phyloP scores from a whole-genome alignment of 1,139 yeast genomes.

The Candida neerlandica region DNA sequence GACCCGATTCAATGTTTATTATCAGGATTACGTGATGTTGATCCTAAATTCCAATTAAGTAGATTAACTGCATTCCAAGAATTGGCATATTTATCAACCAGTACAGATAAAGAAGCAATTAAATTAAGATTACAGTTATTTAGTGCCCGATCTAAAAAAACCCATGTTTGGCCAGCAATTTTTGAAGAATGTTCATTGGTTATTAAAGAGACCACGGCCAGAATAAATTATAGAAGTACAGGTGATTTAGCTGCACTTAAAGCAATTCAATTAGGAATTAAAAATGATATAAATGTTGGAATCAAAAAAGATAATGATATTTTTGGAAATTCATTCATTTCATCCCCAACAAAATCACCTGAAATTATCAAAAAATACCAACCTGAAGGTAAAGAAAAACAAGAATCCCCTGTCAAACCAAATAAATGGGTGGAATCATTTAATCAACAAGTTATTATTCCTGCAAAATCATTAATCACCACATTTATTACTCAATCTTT shows the following conservation, averaged over 20 bases:
- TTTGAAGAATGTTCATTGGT: slow-evolving; percentile 61
- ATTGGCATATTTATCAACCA: slow-evolving; percentile 60
- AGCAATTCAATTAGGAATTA: slow-evolving; percentile 19
- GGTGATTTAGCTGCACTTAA: slow-evolving; percentile 36
- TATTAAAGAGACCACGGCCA: slow-evolving; percentile 47
- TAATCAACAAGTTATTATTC: slow-evolving; percentile 6
- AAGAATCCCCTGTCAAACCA: not conserved
- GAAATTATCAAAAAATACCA: slow-evolving; percentile 4
- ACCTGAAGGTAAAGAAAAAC: not conserved
- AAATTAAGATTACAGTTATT: slow-evolving; percentile 58
- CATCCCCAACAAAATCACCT: slow-evolving; percentile 11
- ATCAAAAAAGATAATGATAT: slow-evolving; percentile 23
- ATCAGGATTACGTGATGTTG: slow-evolving; percentile 62
- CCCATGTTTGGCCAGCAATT: slow-evolving; percentile 58
- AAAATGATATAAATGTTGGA: slow-evolving; percentile 14
- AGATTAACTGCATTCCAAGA: slow-evolving; percentile 76
- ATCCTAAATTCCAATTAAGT: slow-evolving; percentile 53
- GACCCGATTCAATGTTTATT: slow-evolving; percentile 77
- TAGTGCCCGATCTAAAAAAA: slow-evolving; percentile 48
- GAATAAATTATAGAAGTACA: slow-evolving; percentile 39
- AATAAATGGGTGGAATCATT: slow-evolving; percentile 5
- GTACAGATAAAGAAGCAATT: slow-evolving; percentile 42
- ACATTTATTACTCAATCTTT: not conserved
- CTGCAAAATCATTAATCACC: slow-evolving; percentile 8
- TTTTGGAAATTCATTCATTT: slow-evolving; percentile 35